phyloP scores from a whole-genome alignment of 768 basidiomycete species.

The Pulveroboletus ravenelii region DNA sequence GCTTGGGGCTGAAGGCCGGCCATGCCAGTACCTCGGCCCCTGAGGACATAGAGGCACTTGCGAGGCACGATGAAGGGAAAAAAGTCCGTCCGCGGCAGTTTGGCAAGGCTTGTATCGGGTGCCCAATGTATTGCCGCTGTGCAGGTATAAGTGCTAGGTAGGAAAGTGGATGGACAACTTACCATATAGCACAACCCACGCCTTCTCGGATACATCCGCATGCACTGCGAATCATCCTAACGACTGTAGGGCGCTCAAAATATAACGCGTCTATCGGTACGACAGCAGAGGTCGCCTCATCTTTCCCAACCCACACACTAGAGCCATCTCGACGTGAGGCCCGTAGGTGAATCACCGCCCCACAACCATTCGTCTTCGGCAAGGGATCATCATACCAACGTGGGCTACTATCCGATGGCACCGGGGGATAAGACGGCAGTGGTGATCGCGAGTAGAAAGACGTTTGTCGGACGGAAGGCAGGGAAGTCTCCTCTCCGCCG shows the following conservation, averaged over 20 bases:
- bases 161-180: conserved; percentile 15
- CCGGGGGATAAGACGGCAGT: conserved; percentile 33
- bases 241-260: conserved; percentile 47
- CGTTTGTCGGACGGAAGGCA: conserved; percentile 3
- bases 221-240: conserved; percentile 47
- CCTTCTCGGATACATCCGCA: conserved; percentile 69
- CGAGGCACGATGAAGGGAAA: conserved; percentile 20
- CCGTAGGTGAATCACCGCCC: conserved; percentile 52
- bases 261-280: conserved; percentile 54
- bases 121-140: conserved; percentile 61
- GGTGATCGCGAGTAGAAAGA: conserved; percentile 32
- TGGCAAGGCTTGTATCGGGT: conserved; percentile 59
- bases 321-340: conserved; percentile 50
- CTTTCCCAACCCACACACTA: conserved; percentile 56
- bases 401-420: conserved; percentile 18
- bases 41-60: conserved; percentile 34
- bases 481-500: conserved; percentile 31
- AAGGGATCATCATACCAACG: conserved; percentile 4
- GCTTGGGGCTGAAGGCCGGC: conserved; percentile 12
- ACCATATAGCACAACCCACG: conserved; percentile 61
- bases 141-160: conserved; percentile 7
- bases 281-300: conserved; percentile 47
- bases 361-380: conserved; percentile 52
- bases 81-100: conserved; percentile 47
- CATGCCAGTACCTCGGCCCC: conserved; percentile 41